Evolutionary conservation across 2,329 filamentous ascomycete species (phyloP).

Genomic region (Incumbomyces delicatus): DNA sequence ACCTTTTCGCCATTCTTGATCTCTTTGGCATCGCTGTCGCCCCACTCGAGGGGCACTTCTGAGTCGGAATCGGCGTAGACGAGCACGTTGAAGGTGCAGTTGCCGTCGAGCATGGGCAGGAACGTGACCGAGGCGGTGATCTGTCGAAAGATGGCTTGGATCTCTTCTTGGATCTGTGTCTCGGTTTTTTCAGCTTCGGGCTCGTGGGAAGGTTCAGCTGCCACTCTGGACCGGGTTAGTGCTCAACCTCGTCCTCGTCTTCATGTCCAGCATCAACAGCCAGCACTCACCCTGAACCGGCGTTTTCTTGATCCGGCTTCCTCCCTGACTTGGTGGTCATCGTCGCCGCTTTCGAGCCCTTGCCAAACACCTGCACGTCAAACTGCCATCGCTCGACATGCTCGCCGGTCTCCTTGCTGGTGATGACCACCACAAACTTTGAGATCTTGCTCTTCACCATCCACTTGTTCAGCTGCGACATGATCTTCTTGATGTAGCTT

Average conservation of each 20-base stretch:
- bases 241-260: constrained; percentile 6
- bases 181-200: constrained; percentile 65
- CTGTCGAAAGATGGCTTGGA: constrained; percentile 92
- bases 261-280: not conserved
- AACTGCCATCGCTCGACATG: constrained; percentile 98
- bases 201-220: constrained; percentile 17
- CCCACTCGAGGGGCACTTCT: constrained; percentile 96
- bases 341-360: constrained; percentile 39
- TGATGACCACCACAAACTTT: constrained; percentile 93
- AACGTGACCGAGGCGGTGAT: constrained; percentile 98
- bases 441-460: constrained; percentile 96
- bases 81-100: constrained; percentile 97
- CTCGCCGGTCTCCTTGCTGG: constrained; percentile 91
- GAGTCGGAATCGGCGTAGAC: constrained; percentile 96
- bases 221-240: constrained; percentile 13
- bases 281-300: constrained; percentile 41
- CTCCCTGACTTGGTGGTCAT: constrained; percentile 32
- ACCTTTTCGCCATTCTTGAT: constrained; percentile 91
- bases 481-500: constrained; percentile 98
- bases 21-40: constrained; percentile 95
- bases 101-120: constrained; percentile 80
- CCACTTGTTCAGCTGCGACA: constrained; percentile 95
- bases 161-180: constrained; percentile 86
- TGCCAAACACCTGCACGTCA: constrained; percentile 61
- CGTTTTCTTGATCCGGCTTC: constrained; percentile 60